phyloP scores from a whole-genome alignment of 495 filamentous ascomycete genomes.

The Xylaria grammica region DNA sequence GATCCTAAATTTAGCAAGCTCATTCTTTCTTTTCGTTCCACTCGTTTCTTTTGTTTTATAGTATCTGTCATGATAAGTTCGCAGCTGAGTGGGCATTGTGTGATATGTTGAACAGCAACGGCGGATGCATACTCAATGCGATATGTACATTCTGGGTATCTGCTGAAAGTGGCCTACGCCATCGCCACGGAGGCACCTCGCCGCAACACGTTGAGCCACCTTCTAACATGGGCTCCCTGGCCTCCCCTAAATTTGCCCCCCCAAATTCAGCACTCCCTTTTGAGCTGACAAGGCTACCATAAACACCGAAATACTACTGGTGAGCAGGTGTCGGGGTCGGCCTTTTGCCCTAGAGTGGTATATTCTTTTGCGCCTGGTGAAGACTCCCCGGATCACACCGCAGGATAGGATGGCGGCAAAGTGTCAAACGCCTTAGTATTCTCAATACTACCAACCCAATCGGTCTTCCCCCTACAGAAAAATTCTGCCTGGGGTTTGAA shows the following conservation, averaged over 20 bases:
- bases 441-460: slow-evolving; percentile 21
- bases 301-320: no score
- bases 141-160: not conserved
- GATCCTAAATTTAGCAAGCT: not conserved
- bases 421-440: not conserved
- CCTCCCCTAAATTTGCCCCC: no score
- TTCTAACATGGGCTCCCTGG: no score
- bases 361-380: no score
- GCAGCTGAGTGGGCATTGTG: not conserved
- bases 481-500: slow-evolving; percentile 21
- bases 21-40: not conserved
- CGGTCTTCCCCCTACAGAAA: slow-evolving; percentile 10
- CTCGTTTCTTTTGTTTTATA: not conserved
- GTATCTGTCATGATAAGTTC: slow-evolving; percentile 1
- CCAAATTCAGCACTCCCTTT: no score
- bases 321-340: no score
- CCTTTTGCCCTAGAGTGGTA: no score
- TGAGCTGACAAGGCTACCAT: no score
- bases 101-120: slow-evolving; percentile 3
- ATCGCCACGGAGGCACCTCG: slow-evolving; percentile 1
- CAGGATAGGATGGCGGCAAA: not conserved
- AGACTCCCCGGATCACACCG: not conserved
- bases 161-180: not conserved
- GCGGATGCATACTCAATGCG: slow-evolving; percentile 2
- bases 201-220: not conserved